phyloP scores from a whole-genome alignment of 192 early-diverging fungal species.

The Rhizophagus prolifer region DNA sequence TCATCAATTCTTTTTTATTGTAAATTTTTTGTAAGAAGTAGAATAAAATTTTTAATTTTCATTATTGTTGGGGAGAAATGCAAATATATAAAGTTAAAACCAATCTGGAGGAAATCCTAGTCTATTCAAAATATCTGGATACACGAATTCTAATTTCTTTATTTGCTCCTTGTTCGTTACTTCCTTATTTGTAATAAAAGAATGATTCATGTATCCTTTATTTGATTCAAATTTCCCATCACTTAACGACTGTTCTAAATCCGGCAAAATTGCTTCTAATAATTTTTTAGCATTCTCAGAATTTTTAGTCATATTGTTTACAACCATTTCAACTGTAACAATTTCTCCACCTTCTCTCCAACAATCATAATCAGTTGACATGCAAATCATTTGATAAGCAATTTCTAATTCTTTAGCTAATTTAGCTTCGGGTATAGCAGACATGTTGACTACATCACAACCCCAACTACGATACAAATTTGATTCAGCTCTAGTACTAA shows the following conservation, averaged over 20 bases:
- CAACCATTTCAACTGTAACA: constrained; percentile 83
- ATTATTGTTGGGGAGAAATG: too few relatives aligned
- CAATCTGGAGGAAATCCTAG: not conserved
- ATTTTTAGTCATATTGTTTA: constrained; percentile 88
- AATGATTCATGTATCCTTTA: constrained; percentile 80
- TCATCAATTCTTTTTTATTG: too few relatives aligned
- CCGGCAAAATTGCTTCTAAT: constrained; percentile 75
- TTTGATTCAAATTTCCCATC: constrained; percentile 59
- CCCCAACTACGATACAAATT: constrained; percentile 95
- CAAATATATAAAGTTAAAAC: too few relatives aligned
- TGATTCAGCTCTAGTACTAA: constrained; percentile 97
- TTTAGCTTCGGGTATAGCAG: constrained; percentile 93
- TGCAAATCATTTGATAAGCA: constrained; percentile 98
- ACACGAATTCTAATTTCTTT: constrained; percentile 77
- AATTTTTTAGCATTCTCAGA: constrained; percentile 78
- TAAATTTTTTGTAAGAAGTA: too few relatives aligned
- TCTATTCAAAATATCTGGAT: constrained; percentile 71
- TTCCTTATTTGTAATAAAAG: constrained; percentile 79
- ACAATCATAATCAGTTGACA: constrained; percentile 99
- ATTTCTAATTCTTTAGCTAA: constrained; percentile 98
- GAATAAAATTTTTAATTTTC: too few relatives aligned
- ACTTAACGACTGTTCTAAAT: constrained; percentile 60
- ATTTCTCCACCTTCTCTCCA: constrained; percentile 78
- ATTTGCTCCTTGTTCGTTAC: constrained; percentile 71
- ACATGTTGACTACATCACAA: constrained; percentile 97